Evolutionary conservation across 129 eudicot species (phyloP).

Genomic region (Dittrichia graveolens): DNA sequence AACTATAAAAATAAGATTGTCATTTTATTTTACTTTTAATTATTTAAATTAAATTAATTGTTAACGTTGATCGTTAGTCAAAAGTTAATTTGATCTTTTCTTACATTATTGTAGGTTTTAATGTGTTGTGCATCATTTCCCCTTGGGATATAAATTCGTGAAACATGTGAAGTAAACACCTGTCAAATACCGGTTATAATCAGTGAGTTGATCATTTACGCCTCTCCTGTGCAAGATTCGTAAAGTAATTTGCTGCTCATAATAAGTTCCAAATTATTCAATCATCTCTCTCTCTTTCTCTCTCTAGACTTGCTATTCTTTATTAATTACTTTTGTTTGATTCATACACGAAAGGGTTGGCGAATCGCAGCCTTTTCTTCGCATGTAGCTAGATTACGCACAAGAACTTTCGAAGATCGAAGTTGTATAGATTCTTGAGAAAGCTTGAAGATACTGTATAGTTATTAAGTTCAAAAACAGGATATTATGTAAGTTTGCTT

Average conservation of each 20-base stretch:
- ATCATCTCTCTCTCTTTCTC: slow-evolving; percentile 18
- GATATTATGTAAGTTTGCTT: slow-evolving; percentile 18
- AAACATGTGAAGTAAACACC: too few relatives aligned
- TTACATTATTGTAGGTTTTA: too few relatives aligned
- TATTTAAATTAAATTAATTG: too few relatives aligned
- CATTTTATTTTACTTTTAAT: too few relatives aligned
- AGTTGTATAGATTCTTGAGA: background rate
- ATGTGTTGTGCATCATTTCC: too few relatives aligned
- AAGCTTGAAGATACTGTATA: slow-evolving; percentile 2
- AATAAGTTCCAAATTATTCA: background rate
- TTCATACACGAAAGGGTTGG: background rate
- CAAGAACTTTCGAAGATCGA: slow-evolving; percentile 15
- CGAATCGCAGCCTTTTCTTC: background rate
- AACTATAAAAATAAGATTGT: too few relatives aligned
- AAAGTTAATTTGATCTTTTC: too few relatives aligned
- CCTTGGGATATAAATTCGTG: too few relatives aligned
- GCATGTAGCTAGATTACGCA: background rate
- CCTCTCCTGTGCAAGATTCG: slow-evolving; percentile 11
- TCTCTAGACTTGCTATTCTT: background rate
- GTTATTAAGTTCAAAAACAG: background rate
- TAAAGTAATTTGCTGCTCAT: slow-evolving; percentile 11
- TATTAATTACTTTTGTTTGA: background rate
- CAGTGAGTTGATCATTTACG: slow-evolving; percentile 14
- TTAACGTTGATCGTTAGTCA: too few relatives aligned
- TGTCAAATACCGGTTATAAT: background rate